Evolutionary conservation across 495 filamentous ascomycete genomes (phyloP).

Genomic region (Terfezia boudieri): DNA sequence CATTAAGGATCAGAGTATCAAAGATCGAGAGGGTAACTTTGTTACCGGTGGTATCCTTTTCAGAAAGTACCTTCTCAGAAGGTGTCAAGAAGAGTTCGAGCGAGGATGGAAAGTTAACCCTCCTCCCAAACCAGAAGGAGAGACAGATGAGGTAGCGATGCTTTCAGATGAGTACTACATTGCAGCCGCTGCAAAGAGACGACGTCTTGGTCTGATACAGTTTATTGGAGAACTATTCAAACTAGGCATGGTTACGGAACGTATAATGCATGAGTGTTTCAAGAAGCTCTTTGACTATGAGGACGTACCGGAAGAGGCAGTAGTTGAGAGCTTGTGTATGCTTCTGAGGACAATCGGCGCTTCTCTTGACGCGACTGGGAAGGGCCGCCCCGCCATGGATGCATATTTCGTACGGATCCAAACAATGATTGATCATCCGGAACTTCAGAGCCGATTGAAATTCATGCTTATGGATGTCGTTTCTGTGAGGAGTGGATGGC

Average conservation of each 20-base stretch:
- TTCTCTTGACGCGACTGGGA: conserved; percentile 60
- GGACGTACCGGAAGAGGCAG: conserved; percentile 79
- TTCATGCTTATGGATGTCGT: conserved; percentile 98
- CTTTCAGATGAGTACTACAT: conserved; percentile 93
- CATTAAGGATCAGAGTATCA: conserved; percentile 83
- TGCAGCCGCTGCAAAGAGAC: conserved; percentile 86
- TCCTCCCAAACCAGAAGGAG: conserved; percentile 57
- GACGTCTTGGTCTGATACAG: conserved; percentile 90
- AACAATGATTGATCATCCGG: conserved; percentile 48
- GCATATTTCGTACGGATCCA: conserved; percentile 82
- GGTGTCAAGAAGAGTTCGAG: conserved; percentile 97
- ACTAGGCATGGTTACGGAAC: conserved; percentile 90
- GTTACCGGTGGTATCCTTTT: conserved; percentile 85
- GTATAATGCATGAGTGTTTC: conserved; percentile 99
- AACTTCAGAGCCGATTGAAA: conserved; percentile 60
- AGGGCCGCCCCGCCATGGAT: conserved; percentile 65
- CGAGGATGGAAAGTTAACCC: conserved; percentile 90
- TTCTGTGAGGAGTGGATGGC: too few relatives aligned
- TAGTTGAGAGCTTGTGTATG: conserved; percentile 84
- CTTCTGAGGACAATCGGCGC: conserved; percentile 75
- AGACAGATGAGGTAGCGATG: conserved; percentile 48
- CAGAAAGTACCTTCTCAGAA: conserved; percentile 94
- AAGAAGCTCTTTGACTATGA: conserved; percentile 90
- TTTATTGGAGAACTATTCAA: conserved; percentile 99
- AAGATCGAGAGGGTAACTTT: conserved; percentile 61